phyloP scores from a whole-genome alignment of 164 flowering plant genomes.

The Liquidambar formosana region DNA sequence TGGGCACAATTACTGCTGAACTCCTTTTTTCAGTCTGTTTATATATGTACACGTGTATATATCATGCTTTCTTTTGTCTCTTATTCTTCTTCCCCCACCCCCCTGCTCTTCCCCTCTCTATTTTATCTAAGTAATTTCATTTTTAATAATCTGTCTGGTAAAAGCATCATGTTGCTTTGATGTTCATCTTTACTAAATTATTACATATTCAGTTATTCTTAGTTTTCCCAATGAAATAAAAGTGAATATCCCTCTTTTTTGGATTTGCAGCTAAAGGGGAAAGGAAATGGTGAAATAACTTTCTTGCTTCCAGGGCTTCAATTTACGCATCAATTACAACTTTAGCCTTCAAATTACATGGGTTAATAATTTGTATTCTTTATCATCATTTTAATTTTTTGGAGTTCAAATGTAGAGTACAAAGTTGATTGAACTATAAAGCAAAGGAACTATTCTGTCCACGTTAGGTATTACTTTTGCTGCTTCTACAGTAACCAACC shows the following conservation, averaged over 20 bases:
- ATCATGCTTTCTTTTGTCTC: no score
- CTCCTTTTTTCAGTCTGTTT: no score
- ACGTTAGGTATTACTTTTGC: not conserved
- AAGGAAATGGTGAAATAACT: not conserved
- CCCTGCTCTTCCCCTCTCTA: no score
- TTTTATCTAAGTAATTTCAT: no score
- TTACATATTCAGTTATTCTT: no score
- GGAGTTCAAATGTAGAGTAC: not conserved
- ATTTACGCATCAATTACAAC: not conserved
- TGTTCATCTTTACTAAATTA: no score
- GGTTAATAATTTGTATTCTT: not conserved
- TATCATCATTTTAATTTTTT: not conserved
- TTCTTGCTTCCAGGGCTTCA: not conserved
- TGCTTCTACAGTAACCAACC: no score
- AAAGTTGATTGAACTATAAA: not conserved
- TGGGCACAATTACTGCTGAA: no score
- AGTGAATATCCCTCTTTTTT: not conserved
- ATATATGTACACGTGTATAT: no score
- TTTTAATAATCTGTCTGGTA: no score
- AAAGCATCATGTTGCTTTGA: no score
- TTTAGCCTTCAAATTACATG: not conserved
- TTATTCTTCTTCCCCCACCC: no score
- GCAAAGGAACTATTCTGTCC: not conserved
- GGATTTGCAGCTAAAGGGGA: not conserved
- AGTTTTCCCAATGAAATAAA: not conserved